Evolutionary conservation across 2,329 filamentous ascomycete genomes (phyloP).

Genomic region (Pseudodiploospora longispora): DNA sequence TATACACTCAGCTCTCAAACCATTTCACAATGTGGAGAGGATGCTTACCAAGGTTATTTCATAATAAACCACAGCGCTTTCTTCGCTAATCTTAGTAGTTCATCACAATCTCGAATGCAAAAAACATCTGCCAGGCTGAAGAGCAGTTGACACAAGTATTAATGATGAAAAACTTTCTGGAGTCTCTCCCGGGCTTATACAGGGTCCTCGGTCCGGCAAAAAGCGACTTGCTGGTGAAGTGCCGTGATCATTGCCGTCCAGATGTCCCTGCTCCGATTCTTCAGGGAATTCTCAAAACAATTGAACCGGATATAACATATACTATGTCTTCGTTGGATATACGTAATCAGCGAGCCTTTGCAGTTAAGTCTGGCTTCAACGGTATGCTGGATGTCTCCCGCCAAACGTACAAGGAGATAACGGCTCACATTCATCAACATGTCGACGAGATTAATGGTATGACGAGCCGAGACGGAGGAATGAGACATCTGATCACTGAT

Average conservation of each 20-base stretch:
- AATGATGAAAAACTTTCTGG: slow-evolving; percentile 75
- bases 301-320: slow-evolving; percentile 77
- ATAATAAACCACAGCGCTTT: background rate
- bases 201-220: slow-evolving; percentile 58
- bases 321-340: slow-evolving; percentile 74
- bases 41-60: slow-evolving; percentile 61
- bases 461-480: slow-evolving; percentile 7
- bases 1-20: slow-evolving; percentile 52
- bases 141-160: slow-evolving; percentile 81
- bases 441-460: slow-evolving; percentile 59
- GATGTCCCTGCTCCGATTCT: slow-evolving; percentile 53
- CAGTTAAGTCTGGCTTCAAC: slow-evolving; percentile 77
- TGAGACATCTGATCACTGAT: background rate
- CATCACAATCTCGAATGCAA: slow-evolving; percentile 63
- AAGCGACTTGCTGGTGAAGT: slow-evolving; percentile 56
- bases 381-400: slow-evolving; percentile 82
- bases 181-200: slow-evolving; percentile 57
- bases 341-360: slow-evolving; percentile 83
- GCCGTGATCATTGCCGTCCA: slow-evolving; percentile 61
- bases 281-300: slow-evolving; percentile 55
- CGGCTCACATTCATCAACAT: slow-evolving; percentile 66
- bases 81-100: slow-evolving; percentile 45
- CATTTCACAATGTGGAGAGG: slow-evolving; percentile 71
- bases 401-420: slow-evolving; percentile 83
- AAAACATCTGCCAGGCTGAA: slow-evolving; percentile 61